A percentile compares a stretch with the other conserved stretches of the same genome.
phyloP scores from a whole-genome alignment of 2,329 filamentous ascomycete genomes.

The Verticillium tricorpus region DNA sequence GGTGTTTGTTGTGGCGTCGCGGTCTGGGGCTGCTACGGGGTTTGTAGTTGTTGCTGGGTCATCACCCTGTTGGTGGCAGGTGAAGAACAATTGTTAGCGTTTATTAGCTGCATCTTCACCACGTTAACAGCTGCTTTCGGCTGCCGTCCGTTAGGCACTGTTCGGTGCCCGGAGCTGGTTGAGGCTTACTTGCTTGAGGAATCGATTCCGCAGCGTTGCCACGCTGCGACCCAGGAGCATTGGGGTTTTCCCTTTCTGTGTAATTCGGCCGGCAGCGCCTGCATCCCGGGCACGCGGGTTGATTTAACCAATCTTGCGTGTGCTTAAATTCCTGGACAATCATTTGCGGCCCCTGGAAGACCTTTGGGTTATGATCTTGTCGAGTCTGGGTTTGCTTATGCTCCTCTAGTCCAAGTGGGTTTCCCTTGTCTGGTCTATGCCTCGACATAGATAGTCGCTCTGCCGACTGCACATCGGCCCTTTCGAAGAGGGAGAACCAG shows the following conservation, averaged over 20 bases:
- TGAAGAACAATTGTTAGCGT: slow-evolving; percentile 20
- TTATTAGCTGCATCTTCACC: slow-evolving; percentile 36
- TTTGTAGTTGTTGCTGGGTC: slow-evolving; percentile 19
- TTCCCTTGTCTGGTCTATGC: slow-evolving; percentile 37
- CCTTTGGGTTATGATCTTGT: slow-evolving; percentile 38
- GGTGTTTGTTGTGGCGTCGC: slow-evolving; percentile 7
- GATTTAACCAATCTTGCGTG: slow-evolving; percentile 30
- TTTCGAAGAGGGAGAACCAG: too few species aligned
- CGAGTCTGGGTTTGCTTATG: slow-evolving; percentile 37
- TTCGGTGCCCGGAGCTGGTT: neutral
- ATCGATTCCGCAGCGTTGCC: slow-evolving; percentile 33
- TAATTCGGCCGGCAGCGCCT: neutral
- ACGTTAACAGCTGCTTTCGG: slow-evolving; percentile 31
- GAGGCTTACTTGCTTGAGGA: neutral
- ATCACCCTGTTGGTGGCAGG: slow-evolving; percentile 22
- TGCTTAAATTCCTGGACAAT: slow-evolving; percentile 45
- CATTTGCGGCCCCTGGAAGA: slow-evolving; percentile 39
- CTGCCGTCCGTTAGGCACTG: neutral
- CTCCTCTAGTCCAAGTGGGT: slow-evolving; percentile 41
- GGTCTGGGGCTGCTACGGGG: slow-evolving; percentile 17
- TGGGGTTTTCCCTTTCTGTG: neutral
- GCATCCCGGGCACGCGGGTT: slow-evolving; percentile 12
- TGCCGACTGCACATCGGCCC: too few species aligned
- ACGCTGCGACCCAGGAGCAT: slow-evolving; percentile 15
- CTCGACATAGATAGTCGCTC: slow-evolving; percentile 14